phyloP scores from a whole-genome alignment of 2,329 filamentous ascomycete genomes.

The Botryotinia calthae region DNA sequence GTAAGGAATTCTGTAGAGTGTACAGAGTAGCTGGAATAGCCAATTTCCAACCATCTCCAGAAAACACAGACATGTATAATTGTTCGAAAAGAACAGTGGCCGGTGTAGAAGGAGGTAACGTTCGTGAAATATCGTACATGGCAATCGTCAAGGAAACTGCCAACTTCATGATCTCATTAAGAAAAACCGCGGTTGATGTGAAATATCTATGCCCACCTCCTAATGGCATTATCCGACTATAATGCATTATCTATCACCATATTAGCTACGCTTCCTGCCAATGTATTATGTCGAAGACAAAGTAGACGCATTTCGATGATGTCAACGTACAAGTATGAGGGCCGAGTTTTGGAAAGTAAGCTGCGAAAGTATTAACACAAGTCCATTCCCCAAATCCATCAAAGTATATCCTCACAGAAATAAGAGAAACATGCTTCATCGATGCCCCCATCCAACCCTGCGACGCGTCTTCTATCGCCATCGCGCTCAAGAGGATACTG shows the following conservation, averaged over 20 bases:
- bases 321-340: slow-evolving; percentile 61
- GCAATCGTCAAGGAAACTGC: slow-evolving; percentile 82
- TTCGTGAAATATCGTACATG: slow-evolving; percentile 80
- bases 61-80: slow-evolving; percentile 78
- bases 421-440: slow-evolving; percentile 66
- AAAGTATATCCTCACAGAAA: slow-evolving; percentile 51
- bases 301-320: not conserved
- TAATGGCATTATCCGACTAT: slow-evolving; percentile 90
- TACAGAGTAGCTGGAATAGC: slow-evolving; percentile 86
- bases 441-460: slow-evolving; percentile 52
- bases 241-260: slow-evolving; percentile 74
- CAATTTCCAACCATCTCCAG: slow-evolving; percentile 90
- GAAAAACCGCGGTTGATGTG: slow-evolving; percentile 87
- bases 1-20: slow-evolving; percentile 87
- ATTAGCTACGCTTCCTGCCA: not conserved
- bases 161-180: slow-evolving; percentile 91
- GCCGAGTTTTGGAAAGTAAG: slow-evolving; percentile 78
- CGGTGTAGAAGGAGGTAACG: slow-evolving; percentile 73
- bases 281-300: not conserved
- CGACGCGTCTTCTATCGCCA: slow-evolving; percentile 21
- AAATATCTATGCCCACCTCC: slow-evolving; percentile 83
- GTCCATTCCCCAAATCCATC: slow-evolving; percentile 29
- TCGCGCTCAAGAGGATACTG: slow-evolving; percentile 1
- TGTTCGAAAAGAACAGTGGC: slow-evolving; percentile 77
- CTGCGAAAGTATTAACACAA: slow-evolving; percentile 46